phyloP scores from a whole-genome alignment of 2,329 filamentous ascomycete species.

The Septoria petroselini region DNA sequence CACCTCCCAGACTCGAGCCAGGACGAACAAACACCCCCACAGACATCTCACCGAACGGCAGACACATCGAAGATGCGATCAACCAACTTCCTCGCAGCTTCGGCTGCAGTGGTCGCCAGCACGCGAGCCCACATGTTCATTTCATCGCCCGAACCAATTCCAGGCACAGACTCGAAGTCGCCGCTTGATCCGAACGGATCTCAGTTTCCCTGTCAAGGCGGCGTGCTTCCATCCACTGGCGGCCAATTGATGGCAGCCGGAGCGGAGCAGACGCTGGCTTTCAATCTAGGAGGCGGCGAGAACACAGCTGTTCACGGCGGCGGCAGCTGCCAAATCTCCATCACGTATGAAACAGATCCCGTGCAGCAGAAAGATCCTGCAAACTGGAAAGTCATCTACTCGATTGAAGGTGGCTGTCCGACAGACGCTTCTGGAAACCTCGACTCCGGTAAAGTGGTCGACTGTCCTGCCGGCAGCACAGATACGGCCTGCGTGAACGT shows the following conservation, averaged over 20 bases:
- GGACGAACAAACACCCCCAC: no score
- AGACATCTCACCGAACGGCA: no score
- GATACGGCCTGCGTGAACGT: conserved; percentile 42
- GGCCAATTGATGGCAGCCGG: conserved; percentile 61
- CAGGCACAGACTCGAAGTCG: conserved; percentile 52
- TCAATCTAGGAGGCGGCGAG: conserved; percentile 48
- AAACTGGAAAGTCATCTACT: conserved; percentile 85
- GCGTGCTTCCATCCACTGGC: conserved; percentile 46
- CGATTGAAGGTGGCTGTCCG: conserved; percentile 82
- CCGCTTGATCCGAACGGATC: conserved; percentile 61
- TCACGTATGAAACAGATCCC: conserved; percentile 74
- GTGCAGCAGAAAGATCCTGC: conserved; percentile 54
- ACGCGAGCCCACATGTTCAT: conserved; percentile 70
- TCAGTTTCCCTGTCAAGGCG: conserved; percentile 81
- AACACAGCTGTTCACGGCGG: conserved; percentile 82
- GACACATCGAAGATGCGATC: not conserved
- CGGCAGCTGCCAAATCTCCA: conserved; percentile 83
- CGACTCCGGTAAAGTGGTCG: conserved; percentile 12
- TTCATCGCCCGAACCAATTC: conserved; percentile 62
- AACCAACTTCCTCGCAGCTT: not conserved
- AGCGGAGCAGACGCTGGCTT: conserved; percentile 58
- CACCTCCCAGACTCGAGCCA: no score
- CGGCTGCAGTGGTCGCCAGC: not conserved
- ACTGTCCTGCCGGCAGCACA: conserved; percentile 30
- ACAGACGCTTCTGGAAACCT: conserved; percentile 57